A percentile compares a stretch with the other conserved stretches of the same genome.
Conservation (phyloP, 75 land plant genomes). For the Picea sitchensis region DNA sequence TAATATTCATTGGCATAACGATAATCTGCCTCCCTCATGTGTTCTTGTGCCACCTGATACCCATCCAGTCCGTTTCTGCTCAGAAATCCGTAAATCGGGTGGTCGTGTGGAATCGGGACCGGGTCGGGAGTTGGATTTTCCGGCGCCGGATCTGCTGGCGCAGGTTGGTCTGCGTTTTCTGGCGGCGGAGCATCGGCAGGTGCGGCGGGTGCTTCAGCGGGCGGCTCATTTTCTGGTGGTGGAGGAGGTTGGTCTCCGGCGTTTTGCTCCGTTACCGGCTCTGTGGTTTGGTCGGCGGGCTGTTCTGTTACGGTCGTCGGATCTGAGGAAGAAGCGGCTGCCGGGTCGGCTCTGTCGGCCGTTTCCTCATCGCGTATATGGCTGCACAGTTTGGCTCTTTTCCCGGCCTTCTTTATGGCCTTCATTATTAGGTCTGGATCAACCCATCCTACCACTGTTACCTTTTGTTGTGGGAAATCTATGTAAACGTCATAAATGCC, state of each 20-base stretch:
- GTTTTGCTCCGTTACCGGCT: neutral
- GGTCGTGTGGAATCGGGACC: neutral
- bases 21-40: neutral
- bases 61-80: conserved; percentile 1
- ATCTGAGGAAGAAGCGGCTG: conserved; percentile 4
- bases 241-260: conserved; percentile 4
- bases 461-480: conserved; percentile 51
- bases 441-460: conserved; percentile 59
- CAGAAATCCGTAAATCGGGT: neutral
- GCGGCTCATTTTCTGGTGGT: neutral
- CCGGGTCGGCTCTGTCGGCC: conserved; percentile 6
- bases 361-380: conserved; percentile 27
- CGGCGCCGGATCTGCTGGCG: conserved; percentile 9
- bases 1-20: conserved; percentile 27
- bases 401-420: conserved; percentile 61
- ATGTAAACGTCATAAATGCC: conserved; percentile 55
- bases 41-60: neutral
- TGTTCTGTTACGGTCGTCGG: neutral
- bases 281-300: neutral
- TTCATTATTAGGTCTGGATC: conserved; percentile 56
- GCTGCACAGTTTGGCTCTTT: conserved; percentile 45
- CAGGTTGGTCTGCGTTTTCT: conserved; percentile 14
- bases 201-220: conserved; percentile 10
- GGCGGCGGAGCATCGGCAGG: conserved; percentile 20
- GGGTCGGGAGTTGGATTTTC: neutral